phyloP scores from a whole-genome alignment of 768 basidiomycete genomes.

The Tylopilus rubrobrunneus region DNA sequence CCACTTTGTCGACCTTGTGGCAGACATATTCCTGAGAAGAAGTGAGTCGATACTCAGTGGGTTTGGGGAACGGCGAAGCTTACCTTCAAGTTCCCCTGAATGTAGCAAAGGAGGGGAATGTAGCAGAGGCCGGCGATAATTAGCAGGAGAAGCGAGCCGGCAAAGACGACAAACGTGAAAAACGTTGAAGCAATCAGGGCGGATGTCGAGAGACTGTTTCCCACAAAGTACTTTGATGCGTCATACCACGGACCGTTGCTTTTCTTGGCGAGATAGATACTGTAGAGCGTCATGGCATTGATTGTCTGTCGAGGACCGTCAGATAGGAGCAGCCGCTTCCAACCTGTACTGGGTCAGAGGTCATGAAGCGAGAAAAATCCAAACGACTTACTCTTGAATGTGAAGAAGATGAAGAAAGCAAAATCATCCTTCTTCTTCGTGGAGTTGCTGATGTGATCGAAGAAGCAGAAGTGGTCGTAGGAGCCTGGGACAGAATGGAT shows the following conservation, averaged over 20 bases:
- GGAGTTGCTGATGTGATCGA: constrained; percentile 92
- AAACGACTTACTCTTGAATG: constrained; percentile 82
- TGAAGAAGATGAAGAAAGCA: constrained; percentile 99
- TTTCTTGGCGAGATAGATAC: constrained; percentile 67
- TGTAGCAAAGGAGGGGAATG: constrained; percentile 91
- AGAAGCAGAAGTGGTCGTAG: constrained; percentile 98
- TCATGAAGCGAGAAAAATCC: neutral
- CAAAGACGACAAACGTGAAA: constrained; percentile 87
- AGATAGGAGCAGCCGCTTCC: constrained; percentile 86
- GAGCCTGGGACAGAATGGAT: constrained; percentile 50
- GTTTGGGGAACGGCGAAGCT: constrained; percentile 2
- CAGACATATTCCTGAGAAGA: constrained; percentile 84
- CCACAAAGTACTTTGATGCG: constrained; percentile 72
- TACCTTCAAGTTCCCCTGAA: constrained; percentile 96
- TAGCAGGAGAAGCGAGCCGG: constrained; percentile 76
- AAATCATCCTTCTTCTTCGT: constrained; percentile 97
- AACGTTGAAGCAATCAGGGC: constrained; percentile 84
- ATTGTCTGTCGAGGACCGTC: constrained; percentile 97
- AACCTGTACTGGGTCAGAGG: constrained; percentile 43
- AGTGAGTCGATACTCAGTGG: neutral
- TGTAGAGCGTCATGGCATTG: constrained; percentile 95
- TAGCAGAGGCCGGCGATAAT: constrained; percentile 85
- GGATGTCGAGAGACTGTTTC: constrained; percentile 73
- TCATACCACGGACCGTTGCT: constrained; percentile 59
- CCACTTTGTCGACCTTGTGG: constrained; percentile 96